phyloP scores from a whole-genome alignment of 345 rosid species.

The Boechera stricta region DNA sequence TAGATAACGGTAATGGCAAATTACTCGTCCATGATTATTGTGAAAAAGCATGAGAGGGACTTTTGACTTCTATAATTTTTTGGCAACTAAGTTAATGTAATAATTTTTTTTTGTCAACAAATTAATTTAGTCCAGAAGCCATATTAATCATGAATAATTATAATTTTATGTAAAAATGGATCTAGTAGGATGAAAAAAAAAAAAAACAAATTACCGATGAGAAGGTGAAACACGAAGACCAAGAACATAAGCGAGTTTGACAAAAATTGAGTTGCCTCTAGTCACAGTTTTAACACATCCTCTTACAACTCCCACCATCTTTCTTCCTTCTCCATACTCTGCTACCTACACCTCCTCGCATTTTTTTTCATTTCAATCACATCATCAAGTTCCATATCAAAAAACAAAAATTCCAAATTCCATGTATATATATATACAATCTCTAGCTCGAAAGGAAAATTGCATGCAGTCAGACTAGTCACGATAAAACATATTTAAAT shows the following conservation, averaged over 20 bases:
- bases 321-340: constrained; percentile 58
- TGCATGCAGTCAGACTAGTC: neutral
- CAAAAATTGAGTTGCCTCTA: constrained; percentile 52
- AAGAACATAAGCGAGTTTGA: constrained; percentile 63
- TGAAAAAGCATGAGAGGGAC: neutral
- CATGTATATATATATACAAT: neutral
- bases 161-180: neutral
- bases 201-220: constrained; percentile 50
- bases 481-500: neutral
- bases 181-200: neutral
- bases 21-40: constrained; percentile 20
- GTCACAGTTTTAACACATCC: constrained; percentile 70
- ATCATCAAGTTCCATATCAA: too few relatives aligned
- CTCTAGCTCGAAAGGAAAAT: too few relatives aligned
- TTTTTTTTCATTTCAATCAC: neutral
- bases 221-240: constrained; percentile 74
- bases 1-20: constrained; percentile 23
- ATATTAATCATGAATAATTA: too few relatives aligned
- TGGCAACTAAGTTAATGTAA: neutral
- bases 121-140: neutral
- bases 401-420: neutral
- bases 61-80: neutral
- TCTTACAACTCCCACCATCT: constrained; percentile 69
- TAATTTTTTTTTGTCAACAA: too few relatives aligned
- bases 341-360: constrained; percentile 59